Base-by-base conservation (phyloP, 2,329 filamentous ascomycete species). In the Zasmidium angulare region DNA sequence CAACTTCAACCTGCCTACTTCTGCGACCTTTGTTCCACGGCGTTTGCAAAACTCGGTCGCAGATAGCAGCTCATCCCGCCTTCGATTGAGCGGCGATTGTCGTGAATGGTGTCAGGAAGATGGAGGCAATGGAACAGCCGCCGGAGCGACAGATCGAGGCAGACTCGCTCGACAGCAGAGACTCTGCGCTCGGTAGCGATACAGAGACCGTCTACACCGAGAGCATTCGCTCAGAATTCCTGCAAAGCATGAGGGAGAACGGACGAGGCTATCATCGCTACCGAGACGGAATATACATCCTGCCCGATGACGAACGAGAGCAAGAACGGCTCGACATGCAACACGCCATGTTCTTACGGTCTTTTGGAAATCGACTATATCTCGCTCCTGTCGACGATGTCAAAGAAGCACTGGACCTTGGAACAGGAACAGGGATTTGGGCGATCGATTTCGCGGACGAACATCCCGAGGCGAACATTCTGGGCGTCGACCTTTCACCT, bases 401-500 rank as follows among this genome's bases (percentile, higher is more conserved):
- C 22, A 49, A 63, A 11, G 56, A 63, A 11, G 56, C 58, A 23
- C 58, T 60, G 20, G 58, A 60, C n/a, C 49, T 60, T 4, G 62
- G 62, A 14, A 60, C 54, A 40, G 59, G 58, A 19, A 63, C 58
- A 1, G 61, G 61, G n/a, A 63, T 63, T n/a, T 63, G 58, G 61
- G 50, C 55, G 14, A 62, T 68, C 20, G 68, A 68, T 19, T 75
- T 79, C 58, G 66, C 61, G 11, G 67, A 70, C 24, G 49, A 60
- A 22, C 63, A 56, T 46, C 67, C 67, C 40, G 55, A 65, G 17
- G 63, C 66, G 23, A 66, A 71, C 23, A 75, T 83, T 43, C 75
- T 75, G 2, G 81, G 80, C 43, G 78, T 75, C 10, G 74, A 75
- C 55, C 69, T 76, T 12, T 68, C 66, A 46, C 71, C 72, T 14